These are phyloP conservation scores for Tuber microsphaerosporum DNA, from an alignment of 495 filamentous ascomycete species.

Conservation along the genomic window DNA sequence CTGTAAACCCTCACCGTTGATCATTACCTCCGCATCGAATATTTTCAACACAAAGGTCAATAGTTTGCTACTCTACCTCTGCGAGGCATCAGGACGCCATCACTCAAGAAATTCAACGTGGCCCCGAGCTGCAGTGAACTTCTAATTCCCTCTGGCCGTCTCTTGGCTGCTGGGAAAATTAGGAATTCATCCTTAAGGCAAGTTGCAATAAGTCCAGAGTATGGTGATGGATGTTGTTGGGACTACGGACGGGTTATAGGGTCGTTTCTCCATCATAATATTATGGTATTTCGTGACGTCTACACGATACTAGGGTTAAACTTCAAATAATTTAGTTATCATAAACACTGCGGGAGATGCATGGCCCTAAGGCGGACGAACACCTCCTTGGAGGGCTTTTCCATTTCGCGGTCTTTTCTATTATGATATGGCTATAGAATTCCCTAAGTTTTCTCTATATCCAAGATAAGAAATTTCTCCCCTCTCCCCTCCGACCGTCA, in stretches of 20 bases:
- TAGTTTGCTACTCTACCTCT: neutral
- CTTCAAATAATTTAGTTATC: neutral
- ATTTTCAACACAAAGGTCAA: too few relatives aligned
- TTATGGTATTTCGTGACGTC: neutral
- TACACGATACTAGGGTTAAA: neutral
- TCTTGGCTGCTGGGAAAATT: neutral
- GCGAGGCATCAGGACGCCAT: neutral
- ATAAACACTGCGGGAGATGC: neutral
- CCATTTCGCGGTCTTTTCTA: neutral
- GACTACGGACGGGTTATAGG: neutral
- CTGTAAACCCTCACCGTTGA: too few relatives aligned
- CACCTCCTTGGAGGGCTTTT: neutral
- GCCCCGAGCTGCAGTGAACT: too few relatives aligned
- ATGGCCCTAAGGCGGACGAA: neutral
- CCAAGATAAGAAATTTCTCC: neutral
- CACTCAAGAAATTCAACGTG: neutral
- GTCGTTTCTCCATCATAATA: neutral
- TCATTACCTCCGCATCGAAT: too few relatives aligned
- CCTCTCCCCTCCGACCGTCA: neutral
- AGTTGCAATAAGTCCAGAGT: neutral
- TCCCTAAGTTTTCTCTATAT: neutral
- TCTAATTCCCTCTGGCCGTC: neutral
- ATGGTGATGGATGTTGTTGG: neutral
- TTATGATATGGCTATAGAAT: neutral
- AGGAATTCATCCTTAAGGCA: neutral